Percentiles rank a stretch among this genome's conserved stretches.
Evolutionary conservation across 306 rosid species (phyloP).

Genomic region (Fragaria ananassa): DNA sequence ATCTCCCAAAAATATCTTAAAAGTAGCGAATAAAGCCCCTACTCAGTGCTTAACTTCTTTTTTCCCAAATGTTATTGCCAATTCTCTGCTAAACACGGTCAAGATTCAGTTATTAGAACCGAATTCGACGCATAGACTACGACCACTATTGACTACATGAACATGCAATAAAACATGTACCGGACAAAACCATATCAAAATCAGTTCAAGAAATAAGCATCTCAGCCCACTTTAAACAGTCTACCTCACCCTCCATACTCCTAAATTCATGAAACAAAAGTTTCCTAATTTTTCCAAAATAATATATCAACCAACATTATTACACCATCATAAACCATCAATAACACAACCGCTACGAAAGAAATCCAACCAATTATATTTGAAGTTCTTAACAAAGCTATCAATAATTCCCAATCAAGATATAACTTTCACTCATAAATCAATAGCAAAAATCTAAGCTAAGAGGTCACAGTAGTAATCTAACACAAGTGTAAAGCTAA

Average conservation of each 20-base stretch:
- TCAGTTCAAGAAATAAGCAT: background rate
- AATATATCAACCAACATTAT: background rate
- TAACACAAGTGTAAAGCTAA: background rate
- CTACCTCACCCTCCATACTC: background rate
- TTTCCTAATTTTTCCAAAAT: background rate
- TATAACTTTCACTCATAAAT: background rate
- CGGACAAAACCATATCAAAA: background rate
- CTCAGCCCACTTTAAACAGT: background rate
- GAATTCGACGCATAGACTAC: background rate
- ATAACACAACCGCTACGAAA: background rate
- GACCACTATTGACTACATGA: background rate
- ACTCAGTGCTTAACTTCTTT: constrained; percentile 16
- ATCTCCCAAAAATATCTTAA: constrained; percentile 39
- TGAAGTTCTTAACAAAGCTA: background rate
- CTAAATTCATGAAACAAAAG: background rate
- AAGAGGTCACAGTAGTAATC: background rate
- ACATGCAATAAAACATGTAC: background rate
- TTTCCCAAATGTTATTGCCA: constrained; percentile 10
- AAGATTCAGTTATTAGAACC: background rate
- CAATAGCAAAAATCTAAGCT: background rate
- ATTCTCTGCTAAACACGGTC: constrained; percentile 26
- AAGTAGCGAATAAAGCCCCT: constrained; percentile 24
- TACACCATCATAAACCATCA: background rate
- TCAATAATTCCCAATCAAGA: background rate
- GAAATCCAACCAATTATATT: background rate